phyloP scores from a whole-genome alignment of 768 basidiomycete genomes.

The Leccinum fibrillosum region DNA sequence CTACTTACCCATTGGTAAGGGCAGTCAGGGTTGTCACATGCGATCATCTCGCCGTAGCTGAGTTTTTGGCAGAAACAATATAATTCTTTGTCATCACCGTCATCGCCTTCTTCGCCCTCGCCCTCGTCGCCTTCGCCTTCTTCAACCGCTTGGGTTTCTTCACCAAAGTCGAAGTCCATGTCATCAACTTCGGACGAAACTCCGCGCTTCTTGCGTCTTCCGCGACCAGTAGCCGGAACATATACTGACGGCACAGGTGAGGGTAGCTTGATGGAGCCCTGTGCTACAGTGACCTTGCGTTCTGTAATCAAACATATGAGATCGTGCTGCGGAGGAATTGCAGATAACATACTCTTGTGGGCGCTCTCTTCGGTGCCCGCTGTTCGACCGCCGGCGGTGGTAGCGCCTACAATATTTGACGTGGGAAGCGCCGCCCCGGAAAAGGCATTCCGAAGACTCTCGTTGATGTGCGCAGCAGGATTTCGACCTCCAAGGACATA shows the following conservation, averaged over 20 bases:
- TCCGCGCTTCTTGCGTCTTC: slow-evolving; percentile 35
- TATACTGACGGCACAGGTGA: slow-evolving; percentile 34
- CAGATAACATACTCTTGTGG: slow-evolving; percentile 26
- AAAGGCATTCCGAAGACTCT: slow-evolving; percentile 36
- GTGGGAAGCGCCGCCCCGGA: slow-evolving; percentile 26
- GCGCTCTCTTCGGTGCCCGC: slow-evolving; percentile 24
- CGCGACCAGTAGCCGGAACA: slow-evolving; percentile 26
- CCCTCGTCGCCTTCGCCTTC: slow-evolving; percentile 34
- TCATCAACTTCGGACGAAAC: slow-evolving; percentile 35
- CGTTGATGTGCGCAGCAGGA: slow-evolving; percentile 39
- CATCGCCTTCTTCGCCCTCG: slow-evolving; percentile 47
- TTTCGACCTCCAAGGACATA: slow-evolving; percentile 36
- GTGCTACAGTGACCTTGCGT: slow-evolving; percentile 28
- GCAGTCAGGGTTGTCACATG: slow-evolving; percentile 56
- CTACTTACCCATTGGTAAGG: slow-evolving; percentile 60
- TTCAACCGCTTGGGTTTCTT: slow-evolving; percentile 28
- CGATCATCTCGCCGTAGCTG: slow-evolving; percentile 68
- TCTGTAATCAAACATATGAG: slow-evolving; percentile 18
- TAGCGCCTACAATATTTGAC: slow-evolving; percentile 3
- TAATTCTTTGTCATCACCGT: slow-evolving; percentile 52
- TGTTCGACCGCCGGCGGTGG: slow-evolving; percentile 12
- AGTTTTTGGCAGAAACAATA: slow-evolving; percentile 65
- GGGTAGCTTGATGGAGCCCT: slow-evolving; percentile 33
- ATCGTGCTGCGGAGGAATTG: background rate
- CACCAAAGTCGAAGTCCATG: slow-evolving; percentile 33